Conservation (phyloP, 2,329 filamentous ascomycete genomes). For the Cladosporium sp. region DNA sequence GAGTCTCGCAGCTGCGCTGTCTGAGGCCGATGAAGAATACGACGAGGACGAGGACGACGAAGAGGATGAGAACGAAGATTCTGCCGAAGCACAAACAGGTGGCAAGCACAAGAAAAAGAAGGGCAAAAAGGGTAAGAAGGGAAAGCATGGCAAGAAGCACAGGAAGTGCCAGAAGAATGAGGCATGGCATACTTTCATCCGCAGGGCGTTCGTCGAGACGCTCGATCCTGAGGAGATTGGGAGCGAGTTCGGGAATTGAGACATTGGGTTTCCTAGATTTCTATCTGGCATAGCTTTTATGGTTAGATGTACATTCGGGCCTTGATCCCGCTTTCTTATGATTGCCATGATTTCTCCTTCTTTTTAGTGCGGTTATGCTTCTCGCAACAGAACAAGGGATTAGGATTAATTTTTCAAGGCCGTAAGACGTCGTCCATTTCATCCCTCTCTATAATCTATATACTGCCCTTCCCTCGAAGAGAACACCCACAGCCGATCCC, state of each 20-base stretch:
- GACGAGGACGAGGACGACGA: constrained; percentile 26
- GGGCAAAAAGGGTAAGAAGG: constrained; percentile 31
- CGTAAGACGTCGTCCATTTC: no score
- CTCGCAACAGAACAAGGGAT: no score
- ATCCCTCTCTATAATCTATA: no score
- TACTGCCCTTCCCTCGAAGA: no score
- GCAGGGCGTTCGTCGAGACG: constrained; percentile 75
- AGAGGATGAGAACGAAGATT: constrained; percentile 22
- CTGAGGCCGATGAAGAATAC: constrained; percentile 29
- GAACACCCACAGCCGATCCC: no score
- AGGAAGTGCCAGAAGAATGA: constrained; percentile 56
- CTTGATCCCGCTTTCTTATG: no score
- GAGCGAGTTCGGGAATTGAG: constrained; percentile 33
- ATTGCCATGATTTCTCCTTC: no score
- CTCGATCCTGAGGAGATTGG: constrained; percentile 61
- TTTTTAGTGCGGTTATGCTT: no score
- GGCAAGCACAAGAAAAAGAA: constrained; percentile 21
- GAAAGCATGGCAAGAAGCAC: constrained; percentile 37
- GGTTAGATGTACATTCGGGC: no score
- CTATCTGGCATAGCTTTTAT: no score
- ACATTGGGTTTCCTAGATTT: no score
- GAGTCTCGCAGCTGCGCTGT: constrained; percentile 21
- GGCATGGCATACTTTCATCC: constrained; percentile 73
- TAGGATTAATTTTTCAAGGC: no score
- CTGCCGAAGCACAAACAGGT: not conserved